Percentiles rank a stretch among this genome's conserved stretches.
phyloP scores from a whole-genome alignment of 306 rosid species.

The Quercus rubra region DNA sequence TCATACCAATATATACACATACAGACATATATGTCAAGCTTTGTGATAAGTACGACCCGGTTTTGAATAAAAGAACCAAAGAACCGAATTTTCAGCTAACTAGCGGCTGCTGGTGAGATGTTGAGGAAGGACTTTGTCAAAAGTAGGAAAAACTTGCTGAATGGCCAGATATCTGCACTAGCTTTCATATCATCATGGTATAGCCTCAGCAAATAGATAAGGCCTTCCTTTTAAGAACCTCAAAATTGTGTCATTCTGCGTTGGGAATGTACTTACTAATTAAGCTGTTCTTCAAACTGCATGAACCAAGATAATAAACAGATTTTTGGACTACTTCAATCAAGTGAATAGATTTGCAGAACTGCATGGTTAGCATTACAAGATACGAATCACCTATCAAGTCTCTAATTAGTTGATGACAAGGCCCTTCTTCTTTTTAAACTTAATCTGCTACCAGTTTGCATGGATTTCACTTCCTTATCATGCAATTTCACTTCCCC shows the following conservation, averaged over 20 bases:
- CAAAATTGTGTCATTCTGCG: not conserved
- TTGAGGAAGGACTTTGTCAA: no score
- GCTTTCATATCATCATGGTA: no score
- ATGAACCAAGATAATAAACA: no score
- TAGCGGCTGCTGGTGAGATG: no score
- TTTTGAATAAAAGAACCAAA: no score
- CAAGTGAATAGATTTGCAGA: not conserved
- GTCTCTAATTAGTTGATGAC: constrained; percentile 18
- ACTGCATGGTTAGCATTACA: not conserved
- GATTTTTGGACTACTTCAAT: not conserved
- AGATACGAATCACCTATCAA: not conserved
- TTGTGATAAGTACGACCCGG: no score
- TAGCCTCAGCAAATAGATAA: not conserved
- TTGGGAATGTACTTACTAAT: not conserved
- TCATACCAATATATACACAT: no score
- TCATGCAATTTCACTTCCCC: not conserved
- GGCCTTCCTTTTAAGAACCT: not conserved
- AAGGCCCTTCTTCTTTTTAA: constrained; percentile 21
- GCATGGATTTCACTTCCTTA: not conserved
- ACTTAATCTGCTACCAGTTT: constrained; percentile 13
- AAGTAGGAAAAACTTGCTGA: no score
- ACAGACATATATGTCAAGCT: no score
- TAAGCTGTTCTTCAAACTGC: no score
- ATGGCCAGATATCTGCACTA: no score
- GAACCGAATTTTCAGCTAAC: no score